A percentile compares a stretch with the other conserved stretches of the same genome.
Conservation (phyloP, 2,329 filamentous ascomycete species). For the Nigrospora osmanthi region DNA sequence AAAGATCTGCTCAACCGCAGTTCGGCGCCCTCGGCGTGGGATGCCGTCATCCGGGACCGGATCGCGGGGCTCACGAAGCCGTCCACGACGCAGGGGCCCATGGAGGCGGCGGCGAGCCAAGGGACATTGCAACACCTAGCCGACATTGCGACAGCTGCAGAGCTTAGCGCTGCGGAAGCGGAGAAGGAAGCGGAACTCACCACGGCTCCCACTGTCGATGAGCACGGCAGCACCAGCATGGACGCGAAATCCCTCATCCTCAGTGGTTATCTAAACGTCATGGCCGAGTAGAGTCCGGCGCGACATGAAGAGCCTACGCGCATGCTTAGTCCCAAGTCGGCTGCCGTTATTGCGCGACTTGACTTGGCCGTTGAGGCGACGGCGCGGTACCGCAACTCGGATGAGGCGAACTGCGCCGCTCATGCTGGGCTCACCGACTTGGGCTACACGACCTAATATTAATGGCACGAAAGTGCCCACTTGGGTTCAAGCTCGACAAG, state of each 20-base stretch:
- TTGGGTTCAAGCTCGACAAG: no score
- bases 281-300: no score
- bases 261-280: constrained; percentile 28
- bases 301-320: no score
- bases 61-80: constrained; percentile 35
- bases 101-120: constrained; percentile 36
- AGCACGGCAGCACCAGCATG: constrained; percentile 34
- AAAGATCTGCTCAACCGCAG: constrained; percentile 48
- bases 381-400: no score
- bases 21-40: constrained; percentile 45
- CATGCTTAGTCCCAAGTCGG: no score
- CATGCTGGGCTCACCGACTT: no score
- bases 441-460: no score
- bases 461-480: no score
- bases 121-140: constrained; percentile 51
- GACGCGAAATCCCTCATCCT: constrained; percentile 28
- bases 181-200: constrained; percentile 12
- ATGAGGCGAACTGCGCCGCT: no score
- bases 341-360: no score
- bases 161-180: constrained; percentile 12
- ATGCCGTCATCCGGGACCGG: constrained; percentile 42
- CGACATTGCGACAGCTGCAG: constrained; percentile 41
- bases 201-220: constrained; percentile 18
- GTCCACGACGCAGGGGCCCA: constrained; percentile 24
- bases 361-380: no score